These are phyloP conservation scores for Annona squamosa DNA, from an alignment of 164 flowering plant genomes.

Conservation along the genomic window DNA sequence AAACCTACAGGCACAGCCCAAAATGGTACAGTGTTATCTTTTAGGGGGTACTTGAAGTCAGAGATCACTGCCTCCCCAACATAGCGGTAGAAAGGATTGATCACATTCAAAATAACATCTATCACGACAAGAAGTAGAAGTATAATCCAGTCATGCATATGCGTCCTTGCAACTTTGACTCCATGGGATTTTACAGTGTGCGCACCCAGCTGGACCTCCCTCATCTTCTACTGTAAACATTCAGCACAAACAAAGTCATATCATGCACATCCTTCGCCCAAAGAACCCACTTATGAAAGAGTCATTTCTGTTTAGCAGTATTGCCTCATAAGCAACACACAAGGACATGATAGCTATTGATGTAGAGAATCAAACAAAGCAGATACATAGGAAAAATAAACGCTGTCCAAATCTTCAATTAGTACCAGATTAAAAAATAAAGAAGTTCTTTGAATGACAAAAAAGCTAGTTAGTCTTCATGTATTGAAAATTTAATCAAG, in stretches of 20 bases:
- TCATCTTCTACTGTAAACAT: constrained; percentile 11
- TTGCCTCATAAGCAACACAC: too few species aligned
- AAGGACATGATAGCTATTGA: not conserved
- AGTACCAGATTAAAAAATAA: too few species aligned
- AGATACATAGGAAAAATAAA: not conserved
- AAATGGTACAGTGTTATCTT: constrained; percentile 28
- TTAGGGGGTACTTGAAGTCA: constrained; percentile 42
- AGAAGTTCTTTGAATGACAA: too few species aligned
- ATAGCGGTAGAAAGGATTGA: constrained; percentile 85
- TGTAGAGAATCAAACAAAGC: not conserved
- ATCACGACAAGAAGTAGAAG: constrained; percentile 58
- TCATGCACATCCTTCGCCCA: not conserved
- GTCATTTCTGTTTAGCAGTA: too few species aligned
- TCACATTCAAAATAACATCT: constrained; percentile 47
- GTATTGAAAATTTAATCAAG: too few species aligned
- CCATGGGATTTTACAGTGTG: constrained; percentile 85
- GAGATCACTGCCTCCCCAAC: constrained; percentile 83
- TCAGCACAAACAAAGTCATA: not conserved
- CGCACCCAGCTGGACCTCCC: constrained; percentile 62
- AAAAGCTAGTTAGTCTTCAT: too few species aligned
- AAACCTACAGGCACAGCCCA: constrained; percentile 36
- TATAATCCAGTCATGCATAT: constrained; percentile 86
- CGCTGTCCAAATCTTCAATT: too few species aligned
- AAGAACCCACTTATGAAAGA: not conserved
- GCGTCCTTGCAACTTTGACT: constrained; percentile 47